Conservation (phyloP, 1,284 basidiomycete genomes). For the Leccinum pachyderme region DNA sequence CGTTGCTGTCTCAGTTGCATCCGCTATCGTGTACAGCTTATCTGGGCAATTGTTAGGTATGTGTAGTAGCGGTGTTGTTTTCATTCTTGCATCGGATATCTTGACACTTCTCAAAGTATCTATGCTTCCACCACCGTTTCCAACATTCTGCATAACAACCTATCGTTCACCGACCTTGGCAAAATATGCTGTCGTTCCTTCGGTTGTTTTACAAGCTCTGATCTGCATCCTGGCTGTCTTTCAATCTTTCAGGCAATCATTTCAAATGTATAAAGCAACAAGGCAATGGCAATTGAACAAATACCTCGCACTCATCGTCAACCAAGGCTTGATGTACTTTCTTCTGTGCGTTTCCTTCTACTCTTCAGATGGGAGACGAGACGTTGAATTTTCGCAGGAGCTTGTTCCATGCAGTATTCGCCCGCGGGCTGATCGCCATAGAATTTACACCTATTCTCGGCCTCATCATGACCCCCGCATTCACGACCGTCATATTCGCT, state of each 20-base stretch:
- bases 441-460: background rate
- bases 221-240: background rate
- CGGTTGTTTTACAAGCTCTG: background rate
- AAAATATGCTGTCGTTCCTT: background rate
- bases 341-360: background rate
- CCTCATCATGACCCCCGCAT: background rate
- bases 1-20: background rate
- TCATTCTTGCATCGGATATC: background rate
- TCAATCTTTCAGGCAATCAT: background rate
- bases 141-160: background rate
- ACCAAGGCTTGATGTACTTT: background rate
- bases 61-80: background rate
- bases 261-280: background rate
- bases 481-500: background rate
- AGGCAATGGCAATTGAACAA: background rate
- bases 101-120: background rate
- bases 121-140: background rate
- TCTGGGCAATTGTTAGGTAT: background rate
- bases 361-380: background rate
- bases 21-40: background rate
- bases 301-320: background rate
- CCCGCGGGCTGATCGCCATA: background rate
- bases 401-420: background rate
- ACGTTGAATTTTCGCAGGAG: background rate
- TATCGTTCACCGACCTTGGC: background rate